Conservation (phyloP, 352 stramenopile species). For the Phytophthora niederhauseri region DNA sequence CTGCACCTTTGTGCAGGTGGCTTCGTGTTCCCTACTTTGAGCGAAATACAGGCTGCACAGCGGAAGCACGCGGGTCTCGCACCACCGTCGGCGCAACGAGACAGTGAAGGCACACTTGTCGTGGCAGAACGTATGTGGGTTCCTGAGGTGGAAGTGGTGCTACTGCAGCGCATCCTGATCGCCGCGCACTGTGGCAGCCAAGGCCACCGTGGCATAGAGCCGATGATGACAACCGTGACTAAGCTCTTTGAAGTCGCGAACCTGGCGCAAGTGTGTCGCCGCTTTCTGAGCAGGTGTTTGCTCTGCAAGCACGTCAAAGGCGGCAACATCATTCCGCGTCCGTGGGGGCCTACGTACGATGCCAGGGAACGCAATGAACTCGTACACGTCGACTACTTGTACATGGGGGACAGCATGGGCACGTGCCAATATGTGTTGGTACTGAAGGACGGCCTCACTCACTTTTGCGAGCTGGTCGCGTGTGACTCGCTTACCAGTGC, state of each 20-base stretch:
- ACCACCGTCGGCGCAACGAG: not conserved
- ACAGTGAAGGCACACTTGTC: not conserved
- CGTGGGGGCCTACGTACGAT: not conserved
- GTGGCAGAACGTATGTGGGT: not conserved
- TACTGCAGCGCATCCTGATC: not conserved
- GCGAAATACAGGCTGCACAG: not conserved
- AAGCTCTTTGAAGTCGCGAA: not conserved
- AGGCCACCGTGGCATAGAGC: slow-evolving; percentile 9
- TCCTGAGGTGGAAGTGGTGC: no score
- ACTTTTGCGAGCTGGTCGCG: slow-evolving; percentile 13
- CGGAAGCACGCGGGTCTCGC: not conserved
- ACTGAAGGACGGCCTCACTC: slow-evolving; percentile 17
- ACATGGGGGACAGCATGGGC: slow-evolving; percentile 3
- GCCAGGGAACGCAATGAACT: slow-evolving; percentile 10
- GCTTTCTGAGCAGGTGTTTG: not conserved
- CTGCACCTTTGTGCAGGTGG: not conserved
- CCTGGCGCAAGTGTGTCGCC: not conserved
- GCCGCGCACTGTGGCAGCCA: not conserved
- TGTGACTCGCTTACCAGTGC: slow-evolving; percentile 15
- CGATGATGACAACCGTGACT: not conserved
- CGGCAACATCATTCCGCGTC: not conserved
- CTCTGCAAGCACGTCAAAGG: slow-evolving; percentile 27
- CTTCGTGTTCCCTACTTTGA: slow-evolving; percentile 1
- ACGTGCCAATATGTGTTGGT: slow-evolving; percentile 3
- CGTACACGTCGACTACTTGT: slow-evolving; percentile 18